phyloP scores from a whole-genome alignment of 2,329 filamentous ascomycete genomes.

The Emmonsiellopsis sp. region DNA sequence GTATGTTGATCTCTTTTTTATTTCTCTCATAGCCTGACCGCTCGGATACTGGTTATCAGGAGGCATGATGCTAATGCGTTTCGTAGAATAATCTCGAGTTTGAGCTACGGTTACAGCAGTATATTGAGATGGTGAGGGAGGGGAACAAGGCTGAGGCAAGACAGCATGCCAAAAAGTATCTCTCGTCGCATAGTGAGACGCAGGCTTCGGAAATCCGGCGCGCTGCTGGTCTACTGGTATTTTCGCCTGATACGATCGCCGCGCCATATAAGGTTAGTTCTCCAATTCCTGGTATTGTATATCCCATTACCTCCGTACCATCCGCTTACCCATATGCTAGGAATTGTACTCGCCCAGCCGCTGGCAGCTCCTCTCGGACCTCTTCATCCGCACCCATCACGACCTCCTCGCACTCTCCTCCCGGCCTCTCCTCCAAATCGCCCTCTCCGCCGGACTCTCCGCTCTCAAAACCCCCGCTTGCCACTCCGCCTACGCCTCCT shows the following conservation, averaged over 20 bases:
- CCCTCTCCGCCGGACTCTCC: constrained; percentile 80
- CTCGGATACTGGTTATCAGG: not conserved
- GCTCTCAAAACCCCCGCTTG: constrained; percentile 93
- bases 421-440: constrained; percentile 78
- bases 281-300: not conserved
- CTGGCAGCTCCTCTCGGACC: constrained; percentile 65
- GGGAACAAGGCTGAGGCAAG: constrained; percentile 62
- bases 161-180: constrained; percentile 69
- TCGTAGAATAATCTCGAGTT: constrained; percentile 74
- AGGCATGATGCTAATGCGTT: not conserved
- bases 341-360: constrained; percentile 63
- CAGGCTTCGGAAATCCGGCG: constrained; percentile 60
- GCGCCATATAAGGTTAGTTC: constrained; percentile 49
- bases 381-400: constrained; percentile 83
- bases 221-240: constrained; percentile 73
- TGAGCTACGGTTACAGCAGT: constrained; percentile 86
- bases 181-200: constrained; percentile 59
- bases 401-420: constrained; percentile 72
- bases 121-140: constrained; percentile 76
- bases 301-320: not conserved
- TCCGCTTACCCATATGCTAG: constrained; percentile 26
- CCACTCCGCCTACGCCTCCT: constrained; percentile 57
- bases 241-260: constrained; percentile 50
- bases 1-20: constrained; percentile 36
- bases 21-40: not conserved